Conservation (phyloP, 768 basidiomycete species). For the Serendipita sp. region DNA sequence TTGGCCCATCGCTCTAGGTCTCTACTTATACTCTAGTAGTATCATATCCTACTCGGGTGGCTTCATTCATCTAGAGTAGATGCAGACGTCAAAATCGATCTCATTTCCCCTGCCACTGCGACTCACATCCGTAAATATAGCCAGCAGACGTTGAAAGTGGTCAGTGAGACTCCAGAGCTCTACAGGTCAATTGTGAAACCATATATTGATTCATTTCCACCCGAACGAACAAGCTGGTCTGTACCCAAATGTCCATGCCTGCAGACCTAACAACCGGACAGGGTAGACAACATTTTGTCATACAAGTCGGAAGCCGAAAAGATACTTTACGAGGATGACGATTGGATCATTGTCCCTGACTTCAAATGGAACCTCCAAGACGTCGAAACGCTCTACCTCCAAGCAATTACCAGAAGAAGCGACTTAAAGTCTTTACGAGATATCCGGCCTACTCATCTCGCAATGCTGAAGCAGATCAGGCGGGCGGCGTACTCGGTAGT, state of each 20-base stretch:
- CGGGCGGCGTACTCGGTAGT: slow-evolving; percentile 37
- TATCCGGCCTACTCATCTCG: slow-evolving; percentile 46
- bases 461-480: slow-evolving; percentile 50
- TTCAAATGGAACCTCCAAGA: slow-evolving; percentile 90
- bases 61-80: slow-evolving; percentile 24
- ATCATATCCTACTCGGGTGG: slow-evolving; percentile 70
- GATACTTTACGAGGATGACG: slow-evolving; percentile 41
- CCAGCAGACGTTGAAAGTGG: not conserved
- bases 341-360: slow-evolving; percentile 77
- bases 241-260: slow-evolving; percentile 10
- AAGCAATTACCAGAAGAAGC: slow-evolving; percentile 53
- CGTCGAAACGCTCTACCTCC: slow-evolving; percentile 66
- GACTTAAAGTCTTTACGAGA: slow-evolving; percentile 62
- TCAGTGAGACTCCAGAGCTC: slow-evolving; percentile 69
- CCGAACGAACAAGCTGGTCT: slow-evolving; percentile 69
- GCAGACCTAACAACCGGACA: slow-evolving; percentile 18
- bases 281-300: slow-evolving; percentile 74
- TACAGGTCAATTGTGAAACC: slow-evolving; percentile 59
- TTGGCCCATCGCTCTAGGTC: slow-evolving; percentile 9
- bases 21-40: slow-evolving; percentile 30
- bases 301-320: slow-evolving; percentile 63
- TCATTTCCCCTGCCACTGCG: slow-evolving; percentile 81
- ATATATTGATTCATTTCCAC: slow-evolving; percentile 62
- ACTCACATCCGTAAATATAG: slow-evolving; percentile 59
- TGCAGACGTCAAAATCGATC: slow-evolving; percentile 67